A percentile compares a stretch with the other conserved stretches of the same genome.
phyloP scores from a whole-genome alignment of 768 basidiomycete species.

The Hygrophorus russula region DNA sequence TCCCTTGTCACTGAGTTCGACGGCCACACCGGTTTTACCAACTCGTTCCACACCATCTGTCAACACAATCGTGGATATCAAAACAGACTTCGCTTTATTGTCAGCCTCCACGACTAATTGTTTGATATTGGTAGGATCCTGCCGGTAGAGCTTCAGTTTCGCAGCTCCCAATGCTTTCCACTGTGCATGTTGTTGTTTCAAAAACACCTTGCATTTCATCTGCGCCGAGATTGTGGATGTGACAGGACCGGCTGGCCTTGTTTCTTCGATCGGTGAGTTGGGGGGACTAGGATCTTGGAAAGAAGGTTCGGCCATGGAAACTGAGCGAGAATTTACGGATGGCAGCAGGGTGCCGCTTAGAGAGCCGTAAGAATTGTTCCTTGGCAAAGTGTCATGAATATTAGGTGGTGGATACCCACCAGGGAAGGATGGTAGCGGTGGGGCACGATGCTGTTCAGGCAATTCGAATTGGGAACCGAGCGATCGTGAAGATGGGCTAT shows the following conservation, averaged over 20 bases:
- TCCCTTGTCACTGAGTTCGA: slow-evolving; percentile 91
- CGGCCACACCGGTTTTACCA: slow-evolving; percentile 96
- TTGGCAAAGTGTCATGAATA: slow-evolving; percentile 16
- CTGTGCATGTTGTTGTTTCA: slow-evolving; percentile 91
- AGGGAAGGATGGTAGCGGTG: slow-evolving; percentile 32
- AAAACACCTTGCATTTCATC: slow-evolving; percentile 97
- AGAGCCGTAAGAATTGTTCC: slow-evolving; percentile 27
- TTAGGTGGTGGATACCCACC: slow-evolving; percentile 22
- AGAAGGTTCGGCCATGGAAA: slow-evolving; percentile 40
- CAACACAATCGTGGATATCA: slow-evolving; percentile 93
- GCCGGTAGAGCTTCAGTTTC: slow-evolving; percentile 75
- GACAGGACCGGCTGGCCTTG: slow-evolving; percentile 49
- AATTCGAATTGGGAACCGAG: slow-evolving; percentile 41
- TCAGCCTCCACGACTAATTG: slow-evolving; percentile 93
- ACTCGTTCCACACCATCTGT: slow-evolving; percentile 96
- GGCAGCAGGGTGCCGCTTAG: slow-evolving; percentile 44
- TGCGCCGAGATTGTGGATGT: slow-evolving; percentile 73
- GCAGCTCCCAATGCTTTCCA: slow-evolving; percentile 94
- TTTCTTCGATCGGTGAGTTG: slow-evolving; percentile 60
- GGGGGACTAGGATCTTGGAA: slow-evolving; percentile 76
- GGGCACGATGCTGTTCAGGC: slow-evolving; percentile 22
- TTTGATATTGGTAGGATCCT: slow-evolving; percentile 82
- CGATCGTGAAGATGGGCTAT: slow-evolving; percentile 49
- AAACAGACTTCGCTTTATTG: slow-evolving; percentile 56
- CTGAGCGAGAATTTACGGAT: slow-evolving; percentile 42